These are phyloP conservation scores for Geranium brycei DNA, from an alignment of 345 rosid genomes.

Conservation along the genomic window DNA sequence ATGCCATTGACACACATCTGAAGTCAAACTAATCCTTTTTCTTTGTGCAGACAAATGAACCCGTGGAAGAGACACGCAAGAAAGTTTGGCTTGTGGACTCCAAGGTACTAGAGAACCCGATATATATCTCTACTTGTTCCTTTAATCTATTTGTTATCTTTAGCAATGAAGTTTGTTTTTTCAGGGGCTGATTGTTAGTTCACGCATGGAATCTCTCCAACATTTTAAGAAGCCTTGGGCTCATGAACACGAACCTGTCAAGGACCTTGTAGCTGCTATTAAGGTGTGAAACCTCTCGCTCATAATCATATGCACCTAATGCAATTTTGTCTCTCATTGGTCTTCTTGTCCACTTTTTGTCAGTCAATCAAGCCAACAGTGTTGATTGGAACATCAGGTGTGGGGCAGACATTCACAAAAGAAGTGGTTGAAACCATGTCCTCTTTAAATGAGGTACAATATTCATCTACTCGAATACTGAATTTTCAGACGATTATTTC, in stretches of 20 bases:
- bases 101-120: constrained; percentile 37
- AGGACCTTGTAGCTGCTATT: constrained; percentile 59
- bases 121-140: not conserved
- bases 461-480: not conserved
- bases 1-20: not conserved
- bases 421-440: constrained; percentile 83
- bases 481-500: not conserved
- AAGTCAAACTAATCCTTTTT: not conserved
- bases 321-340: not conserved
- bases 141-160: not conserved
- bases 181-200: constrained; percentile 77
- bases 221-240: constrained; percentile 97
- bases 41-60: constrained; percentile 39
- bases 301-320: not conserved
- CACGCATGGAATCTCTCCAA: constrained; percentile 80
- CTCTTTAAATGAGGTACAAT: constrained; percentile 55
- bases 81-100: constrained; percentile 96
- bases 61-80: constrained; percentile 76
- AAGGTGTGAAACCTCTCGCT: constrained; percentile 33
- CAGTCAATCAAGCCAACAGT: constrained; percentile 85
- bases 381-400: constrained; percentile 82
- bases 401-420: constrained; percentile 74
- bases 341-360: not conserved
- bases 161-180: constrained; percentile 1
- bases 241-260: constrained; percentile 74